Conservation (phyloP, 768 basidiomycete species). For the Phlebiopsis gigantea region DNA sequence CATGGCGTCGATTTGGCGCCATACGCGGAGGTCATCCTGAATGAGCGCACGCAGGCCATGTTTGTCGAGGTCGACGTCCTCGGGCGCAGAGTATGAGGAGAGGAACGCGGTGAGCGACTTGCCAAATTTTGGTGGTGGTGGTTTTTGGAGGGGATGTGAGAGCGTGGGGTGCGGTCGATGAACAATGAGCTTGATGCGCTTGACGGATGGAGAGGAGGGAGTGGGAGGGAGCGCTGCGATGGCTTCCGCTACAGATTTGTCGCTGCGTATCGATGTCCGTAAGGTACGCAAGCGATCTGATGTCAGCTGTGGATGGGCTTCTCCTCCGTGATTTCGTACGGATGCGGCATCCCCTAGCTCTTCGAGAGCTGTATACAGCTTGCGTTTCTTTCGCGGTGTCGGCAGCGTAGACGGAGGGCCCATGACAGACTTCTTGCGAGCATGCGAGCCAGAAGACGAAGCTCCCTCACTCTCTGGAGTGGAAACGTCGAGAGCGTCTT, state of each 20-base stretch:
- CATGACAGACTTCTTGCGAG: conserved; percentile 1
- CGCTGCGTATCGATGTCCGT: background rate
- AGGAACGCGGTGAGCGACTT: conserved; percentile 54
- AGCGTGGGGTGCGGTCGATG: conserved; percentile 53
- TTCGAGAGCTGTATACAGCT: conserved; percentile 2
- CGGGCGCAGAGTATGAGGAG: conserved; percentile 53
- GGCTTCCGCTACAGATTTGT: background rate
- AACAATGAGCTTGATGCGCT: conserved; percentile 64
- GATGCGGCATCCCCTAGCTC: background rate
- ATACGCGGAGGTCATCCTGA: conserved; percentile 37
- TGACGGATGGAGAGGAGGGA: conserved; percentile 33
- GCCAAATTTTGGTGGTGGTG: conserved; percentile 44
- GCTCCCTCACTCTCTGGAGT: background rate
- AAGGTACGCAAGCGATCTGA: background rate
- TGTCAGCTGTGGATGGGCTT: background rate
- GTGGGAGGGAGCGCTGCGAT: background rate
- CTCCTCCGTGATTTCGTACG: background rate
- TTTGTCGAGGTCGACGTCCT: conserved; percentile 42
- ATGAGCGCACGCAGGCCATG: conserved; percentile 34
- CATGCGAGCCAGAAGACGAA: background rate
- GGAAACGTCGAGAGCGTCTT: background rate
- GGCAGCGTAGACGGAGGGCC: background rate
- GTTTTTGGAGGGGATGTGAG: conserved; percentile 65
- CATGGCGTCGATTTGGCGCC: conserved; percentile 39
- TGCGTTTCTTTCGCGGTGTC: conserved; percentile 15